Base-by-base conservation (phyloP, 2,329 filamentous ascomycete species). In the Pleoardoris graminearum region DNA sequence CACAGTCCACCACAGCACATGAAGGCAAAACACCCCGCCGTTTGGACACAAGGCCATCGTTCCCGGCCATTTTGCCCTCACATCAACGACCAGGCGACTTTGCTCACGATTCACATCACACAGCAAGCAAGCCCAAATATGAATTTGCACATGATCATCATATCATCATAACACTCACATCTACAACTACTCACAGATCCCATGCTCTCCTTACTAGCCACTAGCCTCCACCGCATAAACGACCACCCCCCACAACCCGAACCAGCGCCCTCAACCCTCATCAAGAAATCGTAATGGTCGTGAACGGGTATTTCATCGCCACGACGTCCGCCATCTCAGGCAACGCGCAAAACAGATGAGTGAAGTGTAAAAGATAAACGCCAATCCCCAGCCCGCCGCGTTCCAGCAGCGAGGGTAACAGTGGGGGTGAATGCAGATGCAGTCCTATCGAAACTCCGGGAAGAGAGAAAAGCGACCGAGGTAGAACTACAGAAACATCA, bases 361-460 rank as follows among this genome's bases (percentile, higher is more conserved):
- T 21, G 39, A 45, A 47, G n/a, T n/a, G n/a, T n/a, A 38, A 51
- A 36, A 38, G 33, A 39, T 49, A 53, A 54, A 58, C 55, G 55
- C 55, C 55, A 45, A 47, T 43, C 55, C 55, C 53, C 55, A 55
- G 36, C 47, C 50, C 52, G 52, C 52, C 44, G 47, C 48, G 30
- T 48, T 47, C 44, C 43, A 51, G 49, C 47, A 47, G 53, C 50
- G 55, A 51, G 50, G 45, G 50, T 50, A 48, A 55, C 33, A 55
- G 37, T 57, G 48, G 41, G 30, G 52, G 52, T 53, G 50, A 47
- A 58, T 58, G 55, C 55, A 53, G 36, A 58, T 57, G 49, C 49
- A 42, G 35, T 49, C 21, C 38, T 48, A 48, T 41, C 35, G 36
- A 41, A 41, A 42, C 37, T 19, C 47, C 37, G 29, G 21, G 21